Evolutionary conservation across 371 early-diverging fungal genomes (phyloP), one percentile per base, ranked within the genome.

Genomic region (Syncephalastrum racemosum): DNA sequence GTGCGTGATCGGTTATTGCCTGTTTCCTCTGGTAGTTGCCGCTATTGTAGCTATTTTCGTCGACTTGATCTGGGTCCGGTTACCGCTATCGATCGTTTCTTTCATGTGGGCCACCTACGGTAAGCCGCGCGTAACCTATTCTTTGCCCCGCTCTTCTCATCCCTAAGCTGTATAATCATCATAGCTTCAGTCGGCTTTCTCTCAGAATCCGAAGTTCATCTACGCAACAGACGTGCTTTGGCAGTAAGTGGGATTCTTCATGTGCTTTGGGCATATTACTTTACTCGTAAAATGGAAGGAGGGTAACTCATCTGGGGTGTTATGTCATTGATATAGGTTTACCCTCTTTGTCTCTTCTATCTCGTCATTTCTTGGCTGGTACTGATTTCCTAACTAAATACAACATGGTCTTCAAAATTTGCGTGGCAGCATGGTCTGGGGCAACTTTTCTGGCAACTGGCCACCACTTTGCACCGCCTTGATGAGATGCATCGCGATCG

Each of bases 1-100:
- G 5, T 97, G 97, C 68, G 89, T 94, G 12, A 82, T 97, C 46
- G 96, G 96, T 3, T 97, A 97, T 76, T 97, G 97, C 72, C 71
- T 96, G 54, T 97, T 95, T 67, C 97, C 97, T 7, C 79, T 96
- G 54, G 90, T 91, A 0, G 67, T 90, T 16, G 90, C 89, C 15
- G 81, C 93, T 15, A 61, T 93, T 18, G 62, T 93, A 0, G 71
- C 88, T 0, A 71, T 90, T 15, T 81, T 94, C 66, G 75, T 90
- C 1, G 66, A 75, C 13, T 68, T 68, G 46, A 75, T 92, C 25
- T 79, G 88, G 61, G 73, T 93, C 52, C 81, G 93, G 15, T 69
- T 85, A 27, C 84, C 91, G 10, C 66, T 91, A 0, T 89, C 87
- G 10, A 71, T 78, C 3, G 73, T 86, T 4, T 86, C 90, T 12